Evolutionary conservation across 306 rosid genomes (phyloP).

Genomic region (Pyrus pyrifolia): DNA sequence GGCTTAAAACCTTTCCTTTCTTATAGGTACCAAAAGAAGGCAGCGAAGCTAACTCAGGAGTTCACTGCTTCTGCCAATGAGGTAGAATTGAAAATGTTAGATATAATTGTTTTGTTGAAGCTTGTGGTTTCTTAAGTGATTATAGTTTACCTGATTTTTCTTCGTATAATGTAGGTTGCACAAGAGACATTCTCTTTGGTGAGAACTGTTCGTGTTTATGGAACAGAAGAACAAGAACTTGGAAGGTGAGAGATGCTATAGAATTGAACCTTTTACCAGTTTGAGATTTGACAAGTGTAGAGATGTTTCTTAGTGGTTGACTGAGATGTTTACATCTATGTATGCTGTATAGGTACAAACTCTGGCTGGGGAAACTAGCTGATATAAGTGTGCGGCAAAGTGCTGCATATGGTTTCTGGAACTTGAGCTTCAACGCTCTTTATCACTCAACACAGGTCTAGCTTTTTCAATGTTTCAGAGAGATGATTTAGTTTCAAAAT

Average conservation of each 20-base stretch:
- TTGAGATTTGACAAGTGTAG: not conserved
- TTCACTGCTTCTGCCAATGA: conserved; percentile 90
- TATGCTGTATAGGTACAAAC: conserved; percentile 49
- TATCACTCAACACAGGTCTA: conserved; percentile 93
- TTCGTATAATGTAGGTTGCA: conserved; percentile 53
- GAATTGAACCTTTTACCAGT: not conserved
- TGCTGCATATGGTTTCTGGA: conserved; percentile 92
- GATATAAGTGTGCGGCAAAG: conserved; percentile 84
- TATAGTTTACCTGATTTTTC: not conserved
- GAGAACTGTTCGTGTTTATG: conserved; percentile 91
- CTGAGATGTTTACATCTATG: conserved; percentile 1
- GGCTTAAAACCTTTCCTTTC: conserved; percentile 13
- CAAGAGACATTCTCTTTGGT: conserved; percentile 92
- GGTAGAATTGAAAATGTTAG: conserved; percentile 36
- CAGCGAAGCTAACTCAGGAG: conserved; percentile 81
- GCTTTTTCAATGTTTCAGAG: conserved; percentile 5
- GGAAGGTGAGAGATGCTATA: conserved; percentile 52
- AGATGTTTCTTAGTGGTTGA: conserved; percentile 9
- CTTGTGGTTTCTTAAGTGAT: conserved; percentile 8
- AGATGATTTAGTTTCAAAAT: not conserved
- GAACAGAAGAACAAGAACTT: conserved; percentile 76
- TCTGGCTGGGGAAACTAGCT: conserved; percentile 78
- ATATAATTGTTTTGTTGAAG: not conserved
- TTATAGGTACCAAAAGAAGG: conserved; percentile 82
- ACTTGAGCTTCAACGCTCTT: conserved; percentile 67